Evolutionary conservation across 2,329 filamentous ascomycete genomes (phyloP), one percentile per base, ranked within the genome.

Genomic region (Monosporascus sp.): DNA sequence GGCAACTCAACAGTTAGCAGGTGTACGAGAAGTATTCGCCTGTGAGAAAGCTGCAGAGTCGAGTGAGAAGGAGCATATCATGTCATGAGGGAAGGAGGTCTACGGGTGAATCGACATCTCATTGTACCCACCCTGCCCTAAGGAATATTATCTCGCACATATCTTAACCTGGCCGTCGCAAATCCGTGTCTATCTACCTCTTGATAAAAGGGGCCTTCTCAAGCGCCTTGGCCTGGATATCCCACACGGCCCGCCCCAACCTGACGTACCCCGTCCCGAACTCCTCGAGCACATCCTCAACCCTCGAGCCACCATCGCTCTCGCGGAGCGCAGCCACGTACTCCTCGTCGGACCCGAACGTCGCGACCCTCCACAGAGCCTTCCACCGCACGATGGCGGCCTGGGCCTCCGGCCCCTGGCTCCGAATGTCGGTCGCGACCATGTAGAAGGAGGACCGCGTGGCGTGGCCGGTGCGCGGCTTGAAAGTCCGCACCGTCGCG

Each of bases 381-480:
- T 74, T 76, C 74, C 74, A 81, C 5, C 17, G 46, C 3, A 58
- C 43, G 2, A 81, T 56, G 0, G 75, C 72, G 8, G 53, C 35
- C 0, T 60, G 2, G 0, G 75, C 77, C 31, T 68, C 63, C 0
- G 58, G 44, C 19, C 57, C 54, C 3, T 63, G 41, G 5, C 66
- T 65, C 43, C 70, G 64, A 0, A 83, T 65, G 3, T 73, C 58
- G 1, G 62, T 71, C 2, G 78, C 78, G 9, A 83, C 55, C 60
- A 82, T 66, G 59, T 84, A 83, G 56, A 82, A 84, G 0, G 78
- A 81, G 0, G 74, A 77, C 4, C 73, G 65, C 20, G 64, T 75
- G 1, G 58, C 61, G 53, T 82, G 76, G 3, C 54, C 58, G 1
- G 7, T 61, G 2, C 7, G 56, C 0, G 76, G 77, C 59, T 83